Conservation (phyloP, 768 basidiomycete species). For the Suillus weaverae region DNA sequence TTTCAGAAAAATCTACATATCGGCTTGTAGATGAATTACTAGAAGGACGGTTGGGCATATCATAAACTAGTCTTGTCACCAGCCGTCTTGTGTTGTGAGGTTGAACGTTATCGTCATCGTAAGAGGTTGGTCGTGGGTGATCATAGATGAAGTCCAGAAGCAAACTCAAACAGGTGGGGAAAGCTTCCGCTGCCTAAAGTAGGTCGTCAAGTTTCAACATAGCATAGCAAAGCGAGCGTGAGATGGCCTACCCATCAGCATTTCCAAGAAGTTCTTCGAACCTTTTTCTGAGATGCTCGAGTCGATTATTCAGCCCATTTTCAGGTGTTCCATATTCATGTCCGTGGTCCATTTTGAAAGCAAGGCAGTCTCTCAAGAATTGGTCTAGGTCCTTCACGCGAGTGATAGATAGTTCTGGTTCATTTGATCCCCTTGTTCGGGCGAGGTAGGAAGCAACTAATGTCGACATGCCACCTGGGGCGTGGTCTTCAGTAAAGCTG, state of each 20-base stretch:
- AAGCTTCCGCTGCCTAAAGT: conserved; percentile 2
- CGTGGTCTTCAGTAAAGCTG: not conserved
- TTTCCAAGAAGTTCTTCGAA: conserved; percentile 33
- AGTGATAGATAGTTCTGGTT: conserved; percentile 62
- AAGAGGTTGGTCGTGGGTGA: not conserved
- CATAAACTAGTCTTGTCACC: not conserved
- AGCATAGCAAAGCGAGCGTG: not conserved
- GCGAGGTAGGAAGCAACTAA: conserved; percentile 73
- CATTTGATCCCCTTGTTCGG: conserved; percentile 63
- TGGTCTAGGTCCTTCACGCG: conserved; percentile 63
- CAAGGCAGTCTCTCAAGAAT: conserved; percentile 61
- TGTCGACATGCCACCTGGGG: conserved; percentile 60
- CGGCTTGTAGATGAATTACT: not conserved
- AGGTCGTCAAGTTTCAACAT: not conserved
- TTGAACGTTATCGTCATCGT: not conserved
- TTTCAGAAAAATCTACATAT: not conserved
- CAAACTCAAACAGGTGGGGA: not conserved
- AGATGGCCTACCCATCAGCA: conserved; percentile 3
- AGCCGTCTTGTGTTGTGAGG: not conserved
- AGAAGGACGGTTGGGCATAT: not conserved
- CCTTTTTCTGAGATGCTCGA: conserved; percentile 19
- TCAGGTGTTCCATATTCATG: conserved; percentile 26
- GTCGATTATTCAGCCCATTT: conserved; percentile 10
- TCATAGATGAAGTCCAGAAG: not conserved
- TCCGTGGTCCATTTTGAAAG: conserved; percentile 60